Evolutionary conservation across 2,329 filamentous ascomycete species (phyloP), one percentile per base, ranked within the genome.

Genomic region (Sclerotinia borealis): DNA sequence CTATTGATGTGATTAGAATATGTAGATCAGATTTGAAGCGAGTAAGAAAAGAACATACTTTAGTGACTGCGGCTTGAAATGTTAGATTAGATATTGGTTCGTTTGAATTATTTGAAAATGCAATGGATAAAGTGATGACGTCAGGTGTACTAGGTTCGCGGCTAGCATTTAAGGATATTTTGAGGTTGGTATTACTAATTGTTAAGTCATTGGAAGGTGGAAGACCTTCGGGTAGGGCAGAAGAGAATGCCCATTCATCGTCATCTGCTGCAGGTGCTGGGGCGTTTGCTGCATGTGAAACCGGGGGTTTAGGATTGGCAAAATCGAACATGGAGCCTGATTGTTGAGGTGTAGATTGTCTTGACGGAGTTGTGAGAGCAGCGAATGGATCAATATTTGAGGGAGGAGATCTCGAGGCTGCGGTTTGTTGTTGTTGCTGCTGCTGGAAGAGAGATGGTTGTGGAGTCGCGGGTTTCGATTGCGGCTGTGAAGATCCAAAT

Each of bases 171-270:
- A 97, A 88, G 45, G 90, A 83, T 65, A 96, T 87, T 65, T 85
- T 85, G 52, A 98, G 78, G 49, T 79, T 81, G 2, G 86, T 88
- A 71, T 90, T 87, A 72, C 85, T 86, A 49, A 97, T 85, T 4
- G 81, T 82, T 25, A 89, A 79, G 54, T 85, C 84, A 68, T 91
- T 77, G 71, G 22, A 80, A 72, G 68, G 67, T 37, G 59, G 79
- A 72, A 19, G 76, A 66, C 65, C 85, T 64, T 85, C 81, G 3
- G 93, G 93, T 17, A 97, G 81, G 0, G 93, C 88, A 0, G 93
- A 98, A 3, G 91, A 86, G 75, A 98, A 98, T 29, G 86, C 90
- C 93, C 93, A 98, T 72, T 98, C 93, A 68, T 98, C 93, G 58
- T 97, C 93, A 51, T 90, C 85, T 58, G 79, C 79, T 9, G 78